A percentile compares a stretch with the other conserved stretches of the same genome.
phyloP scores from a whole-genome alignment of 2,329 filamentous ascomycete species.

The Phialophora chinensis region DNA sequence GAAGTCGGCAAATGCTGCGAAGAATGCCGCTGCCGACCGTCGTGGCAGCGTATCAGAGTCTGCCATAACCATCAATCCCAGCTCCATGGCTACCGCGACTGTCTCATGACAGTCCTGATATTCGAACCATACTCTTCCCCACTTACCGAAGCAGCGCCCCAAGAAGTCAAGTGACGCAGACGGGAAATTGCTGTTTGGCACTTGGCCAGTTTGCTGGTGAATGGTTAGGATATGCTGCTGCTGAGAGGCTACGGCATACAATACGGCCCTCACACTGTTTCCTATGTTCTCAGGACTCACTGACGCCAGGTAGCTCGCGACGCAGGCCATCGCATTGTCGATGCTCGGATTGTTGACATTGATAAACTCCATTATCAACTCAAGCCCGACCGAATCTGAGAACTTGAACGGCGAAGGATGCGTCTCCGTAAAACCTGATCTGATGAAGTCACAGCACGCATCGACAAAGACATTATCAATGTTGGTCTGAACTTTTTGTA shows the following conservation, averaged over 20 bases:
- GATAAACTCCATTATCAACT: slow-evolving; percentile 49
- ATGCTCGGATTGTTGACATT: slow-evolving; percentile 49
- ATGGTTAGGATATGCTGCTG: slow-evolving; percentile 45
- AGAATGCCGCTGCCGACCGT: slow-evolving; percentile 53
- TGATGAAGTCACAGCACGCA: slow-evolving; percentile 54
- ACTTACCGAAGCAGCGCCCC: slow-evolving; percentile 50
- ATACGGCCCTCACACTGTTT: slow-evolving; percentile 47
- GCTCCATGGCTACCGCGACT: slow-evolving; percentile 47
- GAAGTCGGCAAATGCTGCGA: slow-evolving; percentile 49
- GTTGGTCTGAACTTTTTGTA: slow-evolving; percentile 46
- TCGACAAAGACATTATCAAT: slow-evolving; percentile 51
- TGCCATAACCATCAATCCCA: slow-evolving; percentile 50
- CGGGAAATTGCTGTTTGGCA: slow-evolving; percentile 48
- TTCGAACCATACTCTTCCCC: slow-evolving; percentile 48
- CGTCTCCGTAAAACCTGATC: slow-evolving; percentile 53
- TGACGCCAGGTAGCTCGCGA: slow-evolving; percentile 54
- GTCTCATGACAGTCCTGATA: slow-evolving; percentile 42
- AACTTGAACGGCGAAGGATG: slow-evolving; percentile 52
- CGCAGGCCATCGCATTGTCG: slow-evolving; percentile 53
- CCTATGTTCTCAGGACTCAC: slow-evolving; percentile 41
- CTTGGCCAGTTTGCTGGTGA: slow-evolving; percentile 13
- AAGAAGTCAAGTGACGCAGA: slow-evolving; percentile 55
- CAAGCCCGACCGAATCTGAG: slow-evolving; percentile 48
- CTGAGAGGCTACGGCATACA: slow-evolving; percentile 22
- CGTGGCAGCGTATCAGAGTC: slow-evolving; percentile 54